A percentile compares a stretch with the other conserved stretches of the same genome.
Conservation (phyloP, 257 asterid species). For the Primulina huaijiensis region DNA sequence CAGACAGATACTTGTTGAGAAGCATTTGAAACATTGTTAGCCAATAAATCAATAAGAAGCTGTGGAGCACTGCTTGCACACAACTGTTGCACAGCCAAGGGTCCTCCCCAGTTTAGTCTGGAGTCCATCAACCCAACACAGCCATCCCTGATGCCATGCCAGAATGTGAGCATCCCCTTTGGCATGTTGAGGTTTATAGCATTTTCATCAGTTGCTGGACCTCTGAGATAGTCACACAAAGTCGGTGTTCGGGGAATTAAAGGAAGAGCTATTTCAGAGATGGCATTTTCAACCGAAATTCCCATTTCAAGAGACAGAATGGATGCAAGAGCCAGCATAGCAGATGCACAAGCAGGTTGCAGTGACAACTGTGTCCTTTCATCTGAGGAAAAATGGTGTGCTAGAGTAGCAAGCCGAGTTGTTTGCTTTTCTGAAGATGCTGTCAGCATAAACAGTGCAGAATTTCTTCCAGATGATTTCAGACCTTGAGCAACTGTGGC, state of each 20-base stretch:
- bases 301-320: constrained; percentile 84
- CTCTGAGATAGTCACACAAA: constrained; percentile 81
- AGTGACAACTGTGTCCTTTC: constrained; percentile 66
- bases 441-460: constrained; percentile 85
- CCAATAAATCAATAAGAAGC: constrained; percentile 81
- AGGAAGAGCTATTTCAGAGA: constrained; percentile 86
- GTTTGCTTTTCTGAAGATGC: constrained; percentile 81
- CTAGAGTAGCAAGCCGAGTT: constrained; percentile 76
- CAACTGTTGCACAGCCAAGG: constrained; percentile 89
- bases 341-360: constrained; percentile 80
- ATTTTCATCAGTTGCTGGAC: constrained; percentile 50
- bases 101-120: constrained; percentile 94
- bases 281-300: constrained; percentile 50
- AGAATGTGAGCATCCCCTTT: constrained; percentile 67
- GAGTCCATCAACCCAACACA: constrained; percentile 82
- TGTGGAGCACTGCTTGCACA: constrained; percentile 96
- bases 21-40: constrained; percentile 43
- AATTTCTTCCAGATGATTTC: constrained; percentile 81
- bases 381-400: constrained; percentile 76
- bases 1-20: constrained; percentile 37
- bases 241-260: constrained; percentile 92
- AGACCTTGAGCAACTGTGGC: constrained; percentile 71
- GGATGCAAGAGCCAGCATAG: constrained; percentile 95
- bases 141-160: constrained; percentile 92
- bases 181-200: constrained; percentile 31